These are phyloP conservation scores for Pleurotus pulmonarius DNA, from an alignment of 768 basidiomycete genomes.

Conservation along the genomic window DNA sequence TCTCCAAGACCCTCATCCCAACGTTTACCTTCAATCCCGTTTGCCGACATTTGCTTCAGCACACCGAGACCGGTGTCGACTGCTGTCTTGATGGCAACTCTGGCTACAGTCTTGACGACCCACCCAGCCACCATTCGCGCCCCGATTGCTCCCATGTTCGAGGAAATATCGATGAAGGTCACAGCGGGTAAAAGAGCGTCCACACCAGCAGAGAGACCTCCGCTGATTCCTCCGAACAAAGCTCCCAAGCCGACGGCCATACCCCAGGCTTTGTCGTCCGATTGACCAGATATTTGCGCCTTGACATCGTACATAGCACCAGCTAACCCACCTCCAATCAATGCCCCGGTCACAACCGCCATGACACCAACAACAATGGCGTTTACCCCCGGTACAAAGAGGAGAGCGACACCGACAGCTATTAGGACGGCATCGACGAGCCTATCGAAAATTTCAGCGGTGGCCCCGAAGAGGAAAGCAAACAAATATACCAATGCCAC, in stretches of 20 bases:
- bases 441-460: no score
- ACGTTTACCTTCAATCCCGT: constrained; percentile 6
- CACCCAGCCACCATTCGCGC: constrained; percentile 2
- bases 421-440: background rate
- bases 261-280: constrained; percentile 5
- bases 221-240: constrained; percentile 2
- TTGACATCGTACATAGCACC: constrained; percentile 1
- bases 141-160: constrained; percentile 5
- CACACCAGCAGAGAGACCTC: background rate
- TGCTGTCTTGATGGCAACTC: constrained; percentile 2
- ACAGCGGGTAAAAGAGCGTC: constrained; percentile 6
- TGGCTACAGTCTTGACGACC: background rate
- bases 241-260: constrained; percentile 1
- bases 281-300: background rate
- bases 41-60: constrained; percentile 1
- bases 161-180: background rate
- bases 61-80: background rate
- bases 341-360: background rate
- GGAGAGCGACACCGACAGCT: background rate
- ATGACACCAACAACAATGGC: background rate
- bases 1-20: background rate
- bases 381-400: constrained; percentile 2
- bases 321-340: background rate
- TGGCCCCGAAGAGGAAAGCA: no score
- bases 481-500: no score